phyloP scores from a whole-genome alignment of 805 yeast species.

The Wickerhamomyces bisporus region DNA sequence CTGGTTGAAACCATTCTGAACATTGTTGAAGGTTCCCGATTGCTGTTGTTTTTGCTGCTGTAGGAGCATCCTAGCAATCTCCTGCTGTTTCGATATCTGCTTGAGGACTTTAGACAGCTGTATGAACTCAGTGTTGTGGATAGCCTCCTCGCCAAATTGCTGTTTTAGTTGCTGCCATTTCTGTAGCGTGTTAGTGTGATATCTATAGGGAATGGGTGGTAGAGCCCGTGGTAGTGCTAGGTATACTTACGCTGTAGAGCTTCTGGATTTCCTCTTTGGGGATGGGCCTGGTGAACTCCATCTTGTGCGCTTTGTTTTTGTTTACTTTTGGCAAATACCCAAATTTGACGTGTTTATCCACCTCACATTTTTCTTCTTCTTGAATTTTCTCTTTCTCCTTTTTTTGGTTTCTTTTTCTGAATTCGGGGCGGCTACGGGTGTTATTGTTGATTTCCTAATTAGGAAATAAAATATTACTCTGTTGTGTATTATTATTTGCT shows the following conservation, averaged over 20 bases:
- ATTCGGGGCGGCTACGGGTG: neutral
- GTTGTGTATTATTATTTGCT: neutral
- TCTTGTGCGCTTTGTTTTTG: no score
- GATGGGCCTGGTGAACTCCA: slow-evolving; percentile 20
- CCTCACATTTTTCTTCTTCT: neutral
- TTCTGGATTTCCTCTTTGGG: slow-evolving; percentile 25
- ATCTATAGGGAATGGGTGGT: no score
- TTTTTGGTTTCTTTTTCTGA: neutral
- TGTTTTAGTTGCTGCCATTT: slow-evolving; percentile 56
- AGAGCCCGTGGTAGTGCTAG: no score
- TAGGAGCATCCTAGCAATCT: slow-evolving; percentile 26
- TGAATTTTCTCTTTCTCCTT: neutral
- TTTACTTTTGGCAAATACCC: neutral
- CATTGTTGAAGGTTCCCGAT: neutral
- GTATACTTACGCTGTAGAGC: slow-evolving; percentile 23
- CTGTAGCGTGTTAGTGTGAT: no score
- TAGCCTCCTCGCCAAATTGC: slow-evolving; percentile 50
- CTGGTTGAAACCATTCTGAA: neutral
- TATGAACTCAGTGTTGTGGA: slow-evolving; percentile 51
- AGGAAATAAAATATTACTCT: neutral
- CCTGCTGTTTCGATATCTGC: slow-evolving; percentile 35
- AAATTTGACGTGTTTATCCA: slow-evolving; percentile 1
- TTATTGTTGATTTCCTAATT: slow-evolving; percentile 5
- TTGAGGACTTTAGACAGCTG: slow-evolving; percentile 49
- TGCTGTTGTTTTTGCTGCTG: slow-evolving; percentile 16